Base-by-base conservation (phyloP, 495 filamentous ascomycete species). In the Daldinia decipiens region DNA sequence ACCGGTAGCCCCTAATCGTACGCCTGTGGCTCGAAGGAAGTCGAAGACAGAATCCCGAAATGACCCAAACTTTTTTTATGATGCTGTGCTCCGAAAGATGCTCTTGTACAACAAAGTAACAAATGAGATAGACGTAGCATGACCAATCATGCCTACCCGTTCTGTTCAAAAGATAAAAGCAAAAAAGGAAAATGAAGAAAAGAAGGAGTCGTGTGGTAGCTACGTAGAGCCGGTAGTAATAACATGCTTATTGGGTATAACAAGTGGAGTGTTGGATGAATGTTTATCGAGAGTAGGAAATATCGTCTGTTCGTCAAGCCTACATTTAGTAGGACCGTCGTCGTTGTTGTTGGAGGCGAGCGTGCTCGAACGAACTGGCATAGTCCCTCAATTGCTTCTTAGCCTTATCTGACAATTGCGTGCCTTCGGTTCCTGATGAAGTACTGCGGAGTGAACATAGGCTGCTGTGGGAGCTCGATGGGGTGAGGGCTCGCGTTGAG, bases 401-500 rank as follows among this genome's bases (percentile, higher is more conserved):
- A 26, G 91, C 88, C 78, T 92, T 90, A 58, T 91, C 89, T 17
- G 93, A 92, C 65, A 95, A 82, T 40, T 86, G 81, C 7, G 82
- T 77, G 17, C 81, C 76, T 62, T 89, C 88, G 47, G 83, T 78
- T n/a, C 80, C 74, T 21, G 88, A 87, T 4, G 84, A 82, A 17
- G 82, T 86, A 77, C 90, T 92, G 59, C 88, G 86, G 39, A 94
- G 86, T 19, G 93, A 97, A 68, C 88, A 91, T 36, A 97, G 86
- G 54, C 93, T 96, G 59, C 91, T 92, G 73, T 93, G 91, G 6
- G 94, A 97, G 29, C 90, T 91, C 31, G 94, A 95, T 9, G 92
- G 90, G 2, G 92, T 92, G 39, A 95, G 84, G 24, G 76, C 79
- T n/a, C 68, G 65, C 58, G 72, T 67, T 45, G 81, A 73, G 54